These are phyloP conservation scores for Triticum monococcum DNA, from an alignment of 176 grass and related monocot genomes.

Conservation along the genomic window DNA sequence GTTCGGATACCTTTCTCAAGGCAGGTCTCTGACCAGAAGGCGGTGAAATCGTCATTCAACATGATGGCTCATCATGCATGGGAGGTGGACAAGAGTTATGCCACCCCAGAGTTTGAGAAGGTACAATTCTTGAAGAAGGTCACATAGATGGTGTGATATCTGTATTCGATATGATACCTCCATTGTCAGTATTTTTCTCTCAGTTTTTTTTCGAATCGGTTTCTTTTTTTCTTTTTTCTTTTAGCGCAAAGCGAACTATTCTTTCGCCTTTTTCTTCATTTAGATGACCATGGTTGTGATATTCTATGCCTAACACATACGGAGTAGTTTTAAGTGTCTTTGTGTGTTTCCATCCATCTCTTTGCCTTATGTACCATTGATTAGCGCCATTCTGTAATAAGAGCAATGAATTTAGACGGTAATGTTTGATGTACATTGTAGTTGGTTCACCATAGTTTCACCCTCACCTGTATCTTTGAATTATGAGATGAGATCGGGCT, in stretches of 20 bases:
- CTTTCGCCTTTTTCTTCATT: constrained; percentile 5
- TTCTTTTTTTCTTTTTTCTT: too few relatives aligned
- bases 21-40: constrained; percentile 81
- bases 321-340: not conserved
- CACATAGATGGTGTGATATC: constrained; percentile 44
- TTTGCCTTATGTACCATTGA: constrained; percentile 6
- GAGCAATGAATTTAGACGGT: not conserved
- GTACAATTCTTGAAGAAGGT: constrained; percentile 66
- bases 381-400: constrained; percentile 6
- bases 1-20: constrained; percentile 79
- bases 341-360: constrained; percentile 11
- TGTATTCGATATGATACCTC: not conserved
- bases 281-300: not conserved
- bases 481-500: not conserved
- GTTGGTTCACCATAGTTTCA: not conserved
- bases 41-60: constrained; percentile 89
- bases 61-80: constrained; percentile 96
- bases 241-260: too few relatives aligned
- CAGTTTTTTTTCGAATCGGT: not conserved
- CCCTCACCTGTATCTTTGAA: not conserved
- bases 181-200: not conserved
- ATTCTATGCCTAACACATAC: not conserved
- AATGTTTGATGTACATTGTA: not conserved
- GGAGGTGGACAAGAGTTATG: constrained; percentile 86
- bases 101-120: constrained; percentile 73